phyloP scores from a whole-genome alignment of 495 filamentous ascomycete genomes.

The Trypethelium eluteriae region DNA sequence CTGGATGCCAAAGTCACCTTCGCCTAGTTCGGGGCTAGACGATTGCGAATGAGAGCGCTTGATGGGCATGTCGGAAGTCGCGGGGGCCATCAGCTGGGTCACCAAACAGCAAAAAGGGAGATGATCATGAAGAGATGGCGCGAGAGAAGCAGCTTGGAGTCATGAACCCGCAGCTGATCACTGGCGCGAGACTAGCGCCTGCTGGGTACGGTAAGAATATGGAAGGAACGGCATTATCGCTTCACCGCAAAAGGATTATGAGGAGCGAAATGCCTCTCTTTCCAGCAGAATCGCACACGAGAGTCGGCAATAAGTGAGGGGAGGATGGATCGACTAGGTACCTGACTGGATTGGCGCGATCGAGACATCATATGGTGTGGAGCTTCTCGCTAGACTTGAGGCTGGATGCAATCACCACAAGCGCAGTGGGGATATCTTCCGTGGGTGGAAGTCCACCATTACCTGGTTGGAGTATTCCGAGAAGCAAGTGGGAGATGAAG shows the following conservation, averaged over 20 bases:
- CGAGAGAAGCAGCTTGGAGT: background rate
- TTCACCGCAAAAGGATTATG: background rate
- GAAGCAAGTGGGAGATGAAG: no score
- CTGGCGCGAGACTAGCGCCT: conserved; percentile 3
- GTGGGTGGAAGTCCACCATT: no score
- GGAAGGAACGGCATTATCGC: background rate
- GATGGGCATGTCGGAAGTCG: background rate
- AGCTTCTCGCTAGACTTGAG: no score
- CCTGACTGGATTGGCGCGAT: no score
- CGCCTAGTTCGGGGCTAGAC: background rate
- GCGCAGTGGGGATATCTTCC: no score
- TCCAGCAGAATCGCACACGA: no score
- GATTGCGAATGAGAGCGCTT: conserved; percentile 2
- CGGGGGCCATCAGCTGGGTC: background rate
- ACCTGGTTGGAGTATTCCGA: no score
- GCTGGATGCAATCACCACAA: no score
- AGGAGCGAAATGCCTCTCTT: background rate
- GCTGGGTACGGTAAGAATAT: background rate
- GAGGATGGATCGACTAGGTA: no score
- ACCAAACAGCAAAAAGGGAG: background rate
- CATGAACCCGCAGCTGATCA: background rate
- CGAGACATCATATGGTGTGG: no score
- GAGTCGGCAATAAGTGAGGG: no score
- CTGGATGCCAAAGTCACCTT: background rate
- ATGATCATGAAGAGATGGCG: background rate